Percentiles rank a stretch among this genome's conserved stretches.
These are phyloP conservation scores for Aphanomyces invadans DNA, from an alignment of 352 stramenopile genomes.

Conservation along the genomic window DNA sequence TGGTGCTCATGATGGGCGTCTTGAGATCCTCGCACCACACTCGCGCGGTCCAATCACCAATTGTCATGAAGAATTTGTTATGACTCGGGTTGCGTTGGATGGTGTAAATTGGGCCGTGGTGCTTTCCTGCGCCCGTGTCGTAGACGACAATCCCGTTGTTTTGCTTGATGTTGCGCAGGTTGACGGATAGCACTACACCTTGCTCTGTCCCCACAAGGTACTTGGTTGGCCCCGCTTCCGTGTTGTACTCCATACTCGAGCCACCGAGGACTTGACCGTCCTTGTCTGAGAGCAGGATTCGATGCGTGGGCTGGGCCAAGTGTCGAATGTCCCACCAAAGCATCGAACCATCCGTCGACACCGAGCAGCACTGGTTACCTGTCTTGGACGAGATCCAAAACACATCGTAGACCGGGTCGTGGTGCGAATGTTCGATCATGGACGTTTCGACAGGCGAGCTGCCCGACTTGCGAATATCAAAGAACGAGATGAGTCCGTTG, in stretches of 20 bases:
- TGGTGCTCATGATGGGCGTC: conserved; percentile 96
- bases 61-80: conserved; percentile 97
- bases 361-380: conserved; percentile 92
- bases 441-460: conserved; percentile 84
- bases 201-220: conserved; percentile 97
- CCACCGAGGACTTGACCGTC: conserved; percentile 87
- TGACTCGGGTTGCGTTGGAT: conserved; percentile 96
- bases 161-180: conserved; percentile 93
- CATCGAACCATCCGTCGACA: conserved; percentile 94
- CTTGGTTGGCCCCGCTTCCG: conserved; percentile 93
- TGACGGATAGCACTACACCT: conserved; percentile 92
- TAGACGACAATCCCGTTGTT: conserved; percentile 97
- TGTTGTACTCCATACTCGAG: conserved; percentile 95
- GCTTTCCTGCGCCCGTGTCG: conserved; percentile 89
- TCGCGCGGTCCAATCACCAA: conserved; percentile 94
- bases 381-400: conserved; percentile 96
- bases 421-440: conserved; percentile 95
- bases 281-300: conserved; percentile 66
- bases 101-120: conserved; percentile 92
- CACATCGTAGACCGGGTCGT: conserved; percentile 95
- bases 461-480: conserved; percentile 91
- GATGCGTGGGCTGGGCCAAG: conserved; percentile 75
- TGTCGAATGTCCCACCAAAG: conserved; percentile 88
- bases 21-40: conserved; percentile 97
- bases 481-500: conserved; percentile 96